Evolutionary conservation across 2,329 filamentous ascomycete species (phyloP).

Genomic region (Capronia epimyces): DNA sequence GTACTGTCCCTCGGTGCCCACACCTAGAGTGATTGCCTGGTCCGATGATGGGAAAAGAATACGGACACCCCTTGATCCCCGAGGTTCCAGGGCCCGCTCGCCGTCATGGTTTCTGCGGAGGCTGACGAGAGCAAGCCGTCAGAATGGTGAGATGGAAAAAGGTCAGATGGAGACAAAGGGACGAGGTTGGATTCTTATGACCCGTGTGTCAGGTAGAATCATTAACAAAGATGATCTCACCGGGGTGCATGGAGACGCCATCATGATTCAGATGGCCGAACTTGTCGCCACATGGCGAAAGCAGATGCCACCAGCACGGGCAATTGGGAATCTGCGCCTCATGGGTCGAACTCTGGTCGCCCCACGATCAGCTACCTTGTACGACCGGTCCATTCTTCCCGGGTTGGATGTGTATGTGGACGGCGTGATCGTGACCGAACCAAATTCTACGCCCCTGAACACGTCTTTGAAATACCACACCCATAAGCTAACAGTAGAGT

Average conservation of each 20-base stretch:
- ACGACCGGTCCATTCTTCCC: conserved; percentile 18
- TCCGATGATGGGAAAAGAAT: conserved; percentile 23
- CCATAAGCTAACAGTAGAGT: conserved; percentile 6
- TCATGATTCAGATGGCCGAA: conserved; percentile 20
- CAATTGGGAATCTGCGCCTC: conserved; percentile 20
- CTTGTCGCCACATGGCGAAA: conserved; percentile 21
- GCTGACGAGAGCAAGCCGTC: neutral
- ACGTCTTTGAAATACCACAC: conserved; percentile 10
- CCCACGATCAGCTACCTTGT: conserved; percentile 10
- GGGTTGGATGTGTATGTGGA: conserved; percentile 20
- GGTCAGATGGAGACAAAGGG: conserved; percentile 9
- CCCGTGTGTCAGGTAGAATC: conserved; percentile 14
- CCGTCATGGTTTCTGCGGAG: conserved; percentile 1
- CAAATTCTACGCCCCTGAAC: conserved; percentile 8
- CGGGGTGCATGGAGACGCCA: conserved; percentile 7
- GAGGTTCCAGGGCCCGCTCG: conserved; percentile 9
- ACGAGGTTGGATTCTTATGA: conserved; percentile 21
- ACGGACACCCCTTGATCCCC: conserved; percentile 12
- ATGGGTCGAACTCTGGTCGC: conserved; percentile 5
- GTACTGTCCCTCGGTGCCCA: conserved; percentile 22
- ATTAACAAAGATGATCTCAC: conserved; percentile 16
- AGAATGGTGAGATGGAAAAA: conserved; percentile 3
- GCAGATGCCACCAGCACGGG: conserved; percentile 14
- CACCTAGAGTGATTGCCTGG: conserved; percentile 22
- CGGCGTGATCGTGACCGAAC: conserved; percentile 9